These are phyloP conservation scores for Phlyctochytrium bullatum DNA, from an alignment of 192 early-diverging fungal genomes.

Conservation along the genomic window DNA sequence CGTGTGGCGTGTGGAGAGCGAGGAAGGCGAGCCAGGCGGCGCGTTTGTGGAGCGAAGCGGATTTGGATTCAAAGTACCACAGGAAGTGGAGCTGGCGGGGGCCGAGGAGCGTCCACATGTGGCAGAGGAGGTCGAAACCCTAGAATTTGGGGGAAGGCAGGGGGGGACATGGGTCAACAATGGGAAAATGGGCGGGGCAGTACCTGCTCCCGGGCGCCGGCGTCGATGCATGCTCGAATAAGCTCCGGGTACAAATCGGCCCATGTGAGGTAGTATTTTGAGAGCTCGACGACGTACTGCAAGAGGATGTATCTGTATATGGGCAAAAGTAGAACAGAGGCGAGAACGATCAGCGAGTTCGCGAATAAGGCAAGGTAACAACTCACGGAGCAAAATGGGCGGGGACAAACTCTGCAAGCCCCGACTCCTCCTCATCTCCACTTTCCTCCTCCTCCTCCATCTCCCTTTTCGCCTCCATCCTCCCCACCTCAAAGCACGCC, in stretches of 20 bases:
- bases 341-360: not conserved
- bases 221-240: not conserved
- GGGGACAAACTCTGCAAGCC: no score
- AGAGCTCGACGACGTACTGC: constrained; percentile 1
- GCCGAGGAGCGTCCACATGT: not conserved
- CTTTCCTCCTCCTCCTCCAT: not conserved
- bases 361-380: not conserved
- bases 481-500: not conserved
- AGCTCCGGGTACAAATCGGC: not conserved
- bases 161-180: not conserved
- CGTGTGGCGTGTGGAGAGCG: no score
- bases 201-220: not conserved
- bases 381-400: not conserved
- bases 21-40: no score
- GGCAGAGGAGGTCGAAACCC: not conserved
- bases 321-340: not conserved
- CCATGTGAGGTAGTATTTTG: not conserved
- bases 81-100: no score
- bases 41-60: no score
- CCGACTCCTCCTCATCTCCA: no score
- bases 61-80: no score
- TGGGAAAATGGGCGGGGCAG: not conserved
- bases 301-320: constrained; percentile 1
- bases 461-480: not conserved
- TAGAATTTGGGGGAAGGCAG: no score